Percentiles rank a stretch among this genome's conserved stretches.
Conservation (phyloP, 176 grass and related monocot genomes). For the Saccharum spontaneum region DNA sequence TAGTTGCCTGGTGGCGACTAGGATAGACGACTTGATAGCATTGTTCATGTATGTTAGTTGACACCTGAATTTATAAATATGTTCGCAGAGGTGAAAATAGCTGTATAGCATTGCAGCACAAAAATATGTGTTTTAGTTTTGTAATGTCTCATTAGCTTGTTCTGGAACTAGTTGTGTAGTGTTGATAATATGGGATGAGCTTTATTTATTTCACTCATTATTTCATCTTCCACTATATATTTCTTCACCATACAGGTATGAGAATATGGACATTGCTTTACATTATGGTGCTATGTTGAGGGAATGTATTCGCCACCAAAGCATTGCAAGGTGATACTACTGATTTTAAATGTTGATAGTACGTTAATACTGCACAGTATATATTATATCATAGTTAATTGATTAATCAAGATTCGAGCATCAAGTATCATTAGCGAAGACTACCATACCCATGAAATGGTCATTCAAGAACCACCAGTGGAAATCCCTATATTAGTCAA, state of each 20-base stretch:
- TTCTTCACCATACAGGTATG: conserved; percentile 59
- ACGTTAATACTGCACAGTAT: not conserved
- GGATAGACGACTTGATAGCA: not conserved
- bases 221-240: not conserved
- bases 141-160: not conserved
- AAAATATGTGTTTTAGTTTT: not conserved
- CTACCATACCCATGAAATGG: not conserved
- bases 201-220: conserved; percentile 21
- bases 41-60: not conserved
- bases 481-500: not conserved
- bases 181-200: conserved; percentile 4
- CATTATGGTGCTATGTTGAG: conserved; percentile 97
- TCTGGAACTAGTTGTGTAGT: conserved; percentile 12
- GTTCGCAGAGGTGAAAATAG: not conserved
- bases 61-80: not conserved
- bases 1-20: not conserved
- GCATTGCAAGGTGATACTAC: conserved; percentile 76
- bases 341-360: conserved; percentile 18
- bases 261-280: conserved; percentile 94
- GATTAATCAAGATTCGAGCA: not conserved
- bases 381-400: not conserved
- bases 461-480: conserved; percentile 9
- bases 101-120: not conserved
- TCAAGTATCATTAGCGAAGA: not conserved
- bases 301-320: conserved; percentile 99